Base-by-base conservation (phyloP, 2,329 filamentous ascomycete species). In the Pseudogymnoascus sp. region DNA sequence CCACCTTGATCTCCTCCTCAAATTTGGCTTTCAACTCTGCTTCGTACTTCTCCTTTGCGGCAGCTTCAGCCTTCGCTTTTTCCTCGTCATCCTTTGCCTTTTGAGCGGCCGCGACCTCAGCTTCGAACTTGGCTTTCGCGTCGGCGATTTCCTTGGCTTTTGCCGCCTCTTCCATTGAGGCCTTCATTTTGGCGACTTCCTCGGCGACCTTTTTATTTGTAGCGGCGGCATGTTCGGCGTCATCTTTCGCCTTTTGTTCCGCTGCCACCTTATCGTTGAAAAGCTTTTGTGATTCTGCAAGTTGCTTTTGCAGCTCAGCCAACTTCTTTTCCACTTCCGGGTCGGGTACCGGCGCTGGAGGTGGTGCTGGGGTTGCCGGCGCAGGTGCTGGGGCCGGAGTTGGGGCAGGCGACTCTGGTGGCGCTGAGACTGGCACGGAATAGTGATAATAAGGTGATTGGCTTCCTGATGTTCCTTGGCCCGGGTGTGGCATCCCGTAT, bases 111-210 rank as follows among this genome's bases (percentile, higher is more conserved):
- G 78, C 80, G 1, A 72, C 73, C 37, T 81, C 80, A 37, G 80
- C 80, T 31, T 78, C 78, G 3, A 77, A 73, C 67, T 77, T 78
- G 12, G 75, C 76, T 55, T 79, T 77, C 15, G 79, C 71, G 62
- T 76, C 74, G 0, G 74, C 72, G 39, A 72, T 75, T 58, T 74
- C 73, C 55, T 75, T 75, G 31, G 77, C 75, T 62, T 77, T 78
- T 21, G 78, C 77, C 39, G 77, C 76, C 21, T 78, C 77, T 64
- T 78, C 80, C 69, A 82, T 81, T 39, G 76, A 76, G n/a, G 79
- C 78, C 59, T 78, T 74, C 10, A 74, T 66, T 65, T 75, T 77
- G 1, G 74, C 77, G 45, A 78, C 78, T 60, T 79, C 78, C 13
- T 78, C 78, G 13, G 74, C 64, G 21, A 75, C 67, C 71, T 77